These are phyloP conservation scores for Fusarium xylarioides DNA, from an alignment of 2,329 filamentous ascomycete species.

Conservation along the genomic window DNA sequence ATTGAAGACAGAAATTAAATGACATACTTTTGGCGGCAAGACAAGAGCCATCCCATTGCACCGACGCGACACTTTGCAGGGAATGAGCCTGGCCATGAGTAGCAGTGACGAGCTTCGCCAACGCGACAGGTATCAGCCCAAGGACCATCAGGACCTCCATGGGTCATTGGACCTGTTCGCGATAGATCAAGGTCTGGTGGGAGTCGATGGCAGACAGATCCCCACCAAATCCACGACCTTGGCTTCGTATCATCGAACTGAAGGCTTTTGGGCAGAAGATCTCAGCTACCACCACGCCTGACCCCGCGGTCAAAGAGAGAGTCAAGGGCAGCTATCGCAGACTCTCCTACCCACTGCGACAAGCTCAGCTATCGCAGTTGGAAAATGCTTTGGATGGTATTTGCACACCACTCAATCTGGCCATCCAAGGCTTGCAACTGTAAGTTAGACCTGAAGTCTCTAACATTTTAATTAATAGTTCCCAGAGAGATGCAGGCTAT, in stretches of 20 bases:
- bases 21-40: background rate
- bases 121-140: background rate
- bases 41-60: background rate
- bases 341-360: background rate
- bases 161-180: background rate
- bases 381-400: background rate
- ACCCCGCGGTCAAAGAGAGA: background rate
- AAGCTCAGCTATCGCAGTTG: background rate
- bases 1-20: rapidly evolving
- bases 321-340: background rate
- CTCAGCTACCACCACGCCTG: background rate
- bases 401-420: background rate
- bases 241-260: background rate
- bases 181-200: background rate
- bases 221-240: background rate
- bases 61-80: background rate
- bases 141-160: background rate
- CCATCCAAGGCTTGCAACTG: background rate
- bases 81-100: background rate
- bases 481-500: too few relatives aligned
- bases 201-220: background rate
- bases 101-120: background rate
- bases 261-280: background rate
- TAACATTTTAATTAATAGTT: background rate
- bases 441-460: background rate